These are phyloP conservation scores for Gorgonomyces haynaldii DNA, from an alignment of 192 early-diverging fungal species.

Conservation along the genomic window DNA sequence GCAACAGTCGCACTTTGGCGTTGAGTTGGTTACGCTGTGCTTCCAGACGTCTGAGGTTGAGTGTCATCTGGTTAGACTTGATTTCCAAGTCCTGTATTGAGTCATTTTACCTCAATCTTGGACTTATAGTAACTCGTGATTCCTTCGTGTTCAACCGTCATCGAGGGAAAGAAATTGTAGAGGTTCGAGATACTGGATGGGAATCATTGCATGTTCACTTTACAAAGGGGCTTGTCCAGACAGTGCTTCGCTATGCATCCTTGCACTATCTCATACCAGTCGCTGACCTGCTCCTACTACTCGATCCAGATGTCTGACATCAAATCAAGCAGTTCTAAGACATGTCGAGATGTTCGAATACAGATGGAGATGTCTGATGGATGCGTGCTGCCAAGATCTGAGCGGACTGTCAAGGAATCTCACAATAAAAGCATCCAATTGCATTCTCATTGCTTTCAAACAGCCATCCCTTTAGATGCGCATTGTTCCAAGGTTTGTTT, in stretches of 20 bases:
- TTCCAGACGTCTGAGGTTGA: constrained; percentile 94
- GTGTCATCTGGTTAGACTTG: constrained; percentile 76
- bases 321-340: not conserved
- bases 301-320: not conserved
- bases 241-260: not conserved
- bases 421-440: not conserved
- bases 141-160: constrained; percentile 11
- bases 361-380: not conserved
- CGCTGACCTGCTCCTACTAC: not conserved
- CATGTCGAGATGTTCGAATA: not conserved
- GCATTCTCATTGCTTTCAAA: not conserved
- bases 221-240: not conserved
- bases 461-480: no score
- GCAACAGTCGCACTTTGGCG: constrained; percentile 87
- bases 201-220: not conserved
- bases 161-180: not conserved
- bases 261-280: not conserved
- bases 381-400: not conserved
- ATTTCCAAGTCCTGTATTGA: constrained; percentile 65
- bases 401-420: not conserved
- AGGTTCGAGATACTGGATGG: not conserved
- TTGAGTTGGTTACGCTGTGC: constrained; percentile 97
- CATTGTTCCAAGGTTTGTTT: no score
- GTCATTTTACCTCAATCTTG: constrained; percentile 37
- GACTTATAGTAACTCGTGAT: constrained; percentile 39